Base-by-base conservation (phyloP, 2,329 filamentous ascomycete species). In the Grosmannia clavigera region DNA sequence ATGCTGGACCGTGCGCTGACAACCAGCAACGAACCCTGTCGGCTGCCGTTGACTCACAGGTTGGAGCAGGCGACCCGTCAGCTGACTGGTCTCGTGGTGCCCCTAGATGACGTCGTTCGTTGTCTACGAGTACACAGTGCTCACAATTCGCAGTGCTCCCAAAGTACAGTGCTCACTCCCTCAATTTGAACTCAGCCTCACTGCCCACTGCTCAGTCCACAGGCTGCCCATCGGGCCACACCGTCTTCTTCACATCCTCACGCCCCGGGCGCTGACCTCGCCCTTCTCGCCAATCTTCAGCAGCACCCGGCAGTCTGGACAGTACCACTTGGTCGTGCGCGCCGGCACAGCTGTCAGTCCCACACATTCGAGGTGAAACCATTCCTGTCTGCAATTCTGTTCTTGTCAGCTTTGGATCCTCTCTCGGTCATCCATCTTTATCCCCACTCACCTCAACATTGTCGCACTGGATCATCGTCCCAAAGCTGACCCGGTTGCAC, bases 311-410 rank as follows among this genome's bases (percentile, higher is more conserved):
- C 89, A 94, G 57, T 90, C 84, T 1, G 87, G 87, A 71, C 89
- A 94, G 67, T 90, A 94, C 89, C 89, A 94, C 71, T 90, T 91
- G 2, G 85, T 85, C 38, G 86, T 87, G 22, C 87, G 78, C 2
- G 84, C 81, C 12, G 88, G 88, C 61, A 88, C 82, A 29, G 84
- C 78, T 12, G 78, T 76, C 40, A 94, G 75, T 5, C 80, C 84
- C 6, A 94, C 86, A 67, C 89, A 94, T 64, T 84, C 83, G 50
- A 94, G 78, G 69, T 94, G 89, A 70, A 92, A 94, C 89, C 89
- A 94, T 71, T 92, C 88, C 64, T 84, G 83, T 66, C 89, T 85
- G 73, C 89, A 94, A 73, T 87, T 75, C 74, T 80, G 67, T 64
- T 10, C 25, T 35, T 19, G 58, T 58, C 63, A 63, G 54, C 65